Evolutionary conservation across 163 green algal genomes (phyloP).

Genomic region (Volvox carteri): DNA sequence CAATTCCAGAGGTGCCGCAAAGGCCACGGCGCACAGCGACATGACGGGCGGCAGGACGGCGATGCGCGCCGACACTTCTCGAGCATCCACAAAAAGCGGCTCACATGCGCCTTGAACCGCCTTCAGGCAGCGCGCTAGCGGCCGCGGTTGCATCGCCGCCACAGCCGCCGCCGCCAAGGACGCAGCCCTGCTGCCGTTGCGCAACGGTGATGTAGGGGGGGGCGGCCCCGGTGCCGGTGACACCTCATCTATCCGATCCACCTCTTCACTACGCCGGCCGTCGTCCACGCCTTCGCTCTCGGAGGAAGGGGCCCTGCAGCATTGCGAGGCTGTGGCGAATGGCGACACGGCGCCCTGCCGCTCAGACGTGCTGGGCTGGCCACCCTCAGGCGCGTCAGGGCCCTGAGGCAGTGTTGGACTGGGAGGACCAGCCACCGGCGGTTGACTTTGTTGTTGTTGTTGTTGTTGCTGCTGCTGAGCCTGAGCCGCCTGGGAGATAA

Average conservation of each 20-base stretch:
- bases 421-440: neutral
- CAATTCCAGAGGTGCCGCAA: constrained; percentile 49
- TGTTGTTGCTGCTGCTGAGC: constrained; percentile 4
- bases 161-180: constrained; percentile 38
- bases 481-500: constrained; percentile 53
- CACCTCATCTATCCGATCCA: too few species aligned
- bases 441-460: constrained; percentile 15
- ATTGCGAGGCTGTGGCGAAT: neutral
- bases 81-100: constrained; percentile 37
- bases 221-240: neutral
- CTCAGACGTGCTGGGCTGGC: neutral
- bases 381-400: neutral
- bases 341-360: neutral
- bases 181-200: neutral
- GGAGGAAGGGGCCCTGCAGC: neutral
- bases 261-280: neutral
- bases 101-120: constrained; percentile 55
- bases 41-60: constrained; percentile 49
- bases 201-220: neutral
- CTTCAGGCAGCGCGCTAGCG: constrained; percentile 50
- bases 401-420: neutral
- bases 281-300: neutral
- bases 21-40: constrained; percentile 54
- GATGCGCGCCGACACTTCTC: constrained; percentile 57
- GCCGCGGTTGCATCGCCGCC: constrained; percentile 43